Conservation (phyloP, 2,329 filamentous ascomycete genomes). For the Cladosporium austrohemisphaericum region DNA sequence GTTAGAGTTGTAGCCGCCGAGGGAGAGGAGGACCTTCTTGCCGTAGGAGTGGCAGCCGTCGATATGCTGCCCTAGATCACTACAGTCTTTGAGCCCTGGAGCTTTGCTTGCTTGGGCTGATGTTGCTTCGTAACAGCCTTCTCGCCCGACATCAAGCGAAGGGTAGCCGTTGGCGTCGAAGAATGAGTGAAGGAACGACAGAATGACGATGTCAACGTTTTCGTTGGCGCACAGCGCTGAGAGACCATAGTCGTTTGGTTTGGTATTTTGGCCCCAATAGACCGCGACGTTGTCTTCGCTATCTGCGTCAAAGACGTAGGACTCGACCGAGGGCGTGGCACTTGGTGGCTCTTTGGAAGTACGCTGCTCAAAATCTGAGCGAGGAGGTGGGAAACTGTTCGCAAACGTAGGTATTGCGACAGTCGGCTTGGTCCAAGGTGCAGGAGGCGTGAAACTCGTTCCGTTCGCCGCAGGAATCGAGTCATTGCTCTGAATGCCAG, state of each 20-base stretch:
- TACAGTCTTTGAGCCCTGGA: constrained; percentile 39
- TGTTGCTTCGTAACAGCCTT: constrained; percentile 31
- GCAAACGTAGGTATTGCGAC: neutral
- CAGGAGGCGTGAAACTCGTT: neutral
- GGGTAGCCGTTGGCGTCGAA: constrained; percentile 42
- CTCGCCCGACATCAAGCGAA: constrained; percentile 32
- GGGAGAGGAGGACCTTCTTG: constrained; percentile 45
- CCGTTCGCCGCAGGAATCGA: neutral
- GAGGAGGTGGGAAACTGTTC: too few species aligned
- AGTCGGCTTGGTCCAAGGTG: constrained; percentile 6
- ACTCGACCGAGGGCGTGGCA: neutral
- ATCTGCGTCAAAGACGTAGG: constrained; percentile 37
- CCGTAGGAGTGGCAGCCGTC: constrained; percentile 41
- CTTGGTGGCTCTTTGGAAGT: neutral
- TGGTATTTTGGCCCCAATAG: constrained; percentile 54
- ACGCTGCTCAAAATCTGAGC: neutral
- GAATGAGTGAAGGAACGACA: constrained; percentile 55
- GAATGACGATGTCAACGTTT: constrained; percentile 53
- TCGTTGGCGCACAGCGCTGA: constrained; percentile 50
- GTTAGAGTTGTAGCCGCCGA: constrained; percentile 39
- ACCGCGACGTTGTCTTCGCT: constrained; percentile 50
- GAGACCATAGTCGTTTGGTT: constrained; percentile 44
- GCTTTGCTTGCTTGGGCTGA: constrained; percentile 32
- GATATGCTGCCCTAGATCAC: constrained; percentile 39
- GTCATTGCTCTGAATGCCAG: neutral